Conservation (phyloP, 352 stramenopile genomes). For the Nothophytophthora sp. region DNA sequence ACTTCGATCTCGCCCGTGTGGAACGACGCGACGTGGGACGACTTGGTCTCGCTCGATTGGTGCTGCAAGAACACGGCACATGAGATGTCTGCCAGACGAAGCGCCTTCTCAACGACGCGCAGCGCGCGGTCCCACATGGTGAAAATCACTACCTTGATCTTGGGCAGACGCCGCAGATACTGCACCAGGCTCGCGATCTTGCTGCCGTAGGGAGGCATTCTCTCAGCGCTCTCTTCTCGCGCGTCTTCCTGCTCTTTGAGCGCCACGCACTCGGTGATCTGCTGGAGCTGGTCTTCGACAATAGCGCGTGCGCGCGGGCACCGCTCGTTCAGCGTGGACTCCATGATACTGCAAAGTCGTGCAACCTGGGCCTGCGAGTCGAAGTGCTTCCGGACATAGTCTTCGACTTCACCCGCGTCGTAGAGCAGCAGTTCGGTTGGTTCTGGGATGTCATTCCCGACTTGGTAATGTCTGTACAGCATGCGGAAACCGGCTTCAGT, state of each 20-base stretch:
- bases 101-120: conserved; percentile 57
- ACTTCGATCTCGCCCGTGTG: conserved; percentile 61
- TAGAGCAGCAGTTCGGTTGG: conserved; percentile 67
- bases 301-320: conserved; percentile 45
- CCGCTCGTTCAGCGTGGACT: conserved; percentile 58
- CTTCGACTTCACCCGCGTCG: conserved; percentile 60
- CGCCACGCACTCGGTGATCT: conserved; percentile 51
- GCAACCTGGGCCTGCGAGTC: conserved; percentile 33
- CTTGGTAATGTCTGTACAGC: conserved; percentile 57
- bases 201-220: conserved; percentile 54
- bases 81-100: conserved; percentile 56
- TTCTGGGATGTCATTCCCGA: conserved; percentile 44
- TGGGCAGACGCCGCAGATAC: conserved; percentile 53
- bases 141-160: conserved; percentile 80
- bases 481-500: conserved; percentile 65
- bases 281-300: conserved; percentile 52
- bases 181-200: conserved; percentile 77
- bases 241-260: conserved; percentile 28
- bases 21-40: conserved; percentile 67
- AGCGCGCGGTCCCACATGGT: conserved; percentile 80
- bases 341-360: conserved; percentile 53
- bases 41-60: conserved; percentile 80
- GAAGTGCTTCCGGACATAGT: conserved; percentile 69
- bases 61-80: conserved; percentile 76
- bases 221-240: conserved; percentile 23